Evolutionary conservation across 78 protist species (phyloP).

Genomic region (Dictyostelium firmibasis): DNA sequence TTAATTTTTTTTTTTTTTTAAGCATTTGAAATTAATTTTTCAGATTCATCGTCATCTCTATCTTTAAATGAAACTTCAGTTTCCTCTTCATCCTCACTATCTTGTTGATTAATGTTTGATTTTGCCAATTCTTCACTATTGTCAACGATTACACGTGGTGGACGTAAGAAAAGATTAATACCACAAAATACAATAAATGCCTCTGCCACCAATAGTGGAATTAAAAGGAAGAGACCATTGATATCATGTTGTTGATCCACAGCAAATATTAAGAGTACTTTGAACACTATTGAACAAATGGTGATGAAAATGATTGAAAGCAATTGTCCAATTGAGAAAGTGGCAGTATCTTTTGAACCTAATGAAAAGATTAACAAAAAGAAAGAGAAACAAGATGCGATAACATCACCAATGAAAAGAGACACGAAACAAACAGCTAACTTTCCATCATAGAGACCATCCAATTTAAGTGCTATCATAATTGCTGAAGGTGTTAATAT

Average conservation of each 20-base stretch:
- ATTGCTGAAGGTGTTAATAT: not conserved
- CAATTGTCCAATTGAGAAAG: constrained; percentile 27
- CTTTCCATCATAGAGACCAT: not conserved
- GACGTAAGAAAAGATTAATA: constrained; percentile 18
- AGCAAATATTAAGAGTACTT: constrained; percentile 8
- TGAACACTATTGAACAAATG: constrained; percentile 20
- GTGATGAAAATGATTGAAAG: constrained; percentile 20
- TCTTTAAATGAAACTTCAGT: not conserved
- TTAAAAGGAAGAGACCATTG: not conserved
- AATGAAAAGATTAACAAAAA: constrained; percentile 29
- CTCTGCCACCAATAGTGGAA: constrained; percentile 51
- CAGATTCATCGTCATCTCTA: not conserved
- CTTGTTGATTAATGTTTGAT: not conserved
- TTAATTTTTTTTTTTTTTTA: not conserved
- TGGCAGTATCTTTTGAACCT: constrained; percentile 22
- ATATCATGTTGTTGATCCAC: not conserved
- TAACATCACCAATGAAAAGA: constrained; percentile 29
- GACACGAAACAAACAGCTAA: constrained; percentile 52
- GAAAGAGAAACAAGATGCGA: constrained; percentile 29
- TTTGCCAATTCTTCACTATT: not conserved
- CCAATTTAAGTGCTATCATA: constrained; percentile 11
- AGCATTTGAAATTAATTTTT: not conserved
- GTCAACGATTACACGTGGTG: constrained; percentile 15
- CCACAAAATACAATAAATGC: constrained; percentile 38
- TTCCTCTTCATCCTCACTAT: not conserved